Evolutionary conservation across 2,329 filamentous ascomycete genomes (phyloP).

Genomic region (Ceratocystis cubensis): DNA sequence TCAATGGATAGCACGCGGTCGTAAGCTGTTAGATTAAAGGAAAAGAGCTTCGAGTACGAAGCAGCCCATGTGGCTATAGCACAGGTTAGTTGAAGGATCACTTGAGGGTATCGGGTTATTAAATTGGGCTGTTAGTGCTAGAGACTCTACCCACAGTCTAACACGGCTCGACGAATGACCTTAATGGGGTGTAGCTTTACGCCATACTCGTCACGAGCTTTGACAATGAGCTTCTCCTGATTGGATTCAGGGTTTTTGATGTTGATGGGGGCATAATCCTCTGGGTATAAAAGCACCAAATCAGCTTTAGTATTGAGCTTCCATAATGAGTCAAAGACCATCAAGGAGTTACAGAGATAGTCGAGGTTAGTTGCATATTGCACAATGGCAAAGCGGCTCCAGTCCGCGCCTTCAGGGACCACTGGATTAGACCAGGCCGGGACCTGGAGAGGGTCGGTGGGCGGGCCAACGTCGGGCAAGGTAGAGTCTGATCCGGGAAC

Average conservation of each 20-base stretch:
- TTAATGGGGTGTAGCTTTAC: slow-evolving; percentile 34
- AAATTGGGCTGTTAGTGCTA: background rate
- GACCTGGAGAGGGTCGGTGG: background rate
- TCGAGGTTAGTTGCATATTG: slow-evolving; percentile 36
- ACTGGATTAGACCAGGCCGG: slow-evolving; percentile 10
- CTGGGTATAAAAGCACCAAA: slow-evolving; percentile 37
- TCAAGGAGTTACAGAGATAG: slow-evolving; percentile 30
- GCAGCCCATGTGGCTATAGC: slow-evolving; percentile 46
- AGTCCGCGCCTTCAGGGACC: slow-evolving; percentile 28
- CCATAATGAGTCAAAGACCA: slow-evolving; percentile 38
- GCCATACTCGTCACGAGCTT: slow-evolving; percentile 34
- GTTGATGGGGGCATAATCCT: slow-evolving; percentile 26
- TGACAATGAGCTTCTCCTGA: slow-evolving; percentile 30
- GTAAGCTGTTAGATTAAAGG: slow-evolving; percentile 55
- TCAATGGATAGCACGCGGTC: slow-evolving; percentile 38
- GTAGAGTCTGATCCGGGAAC: background rate
- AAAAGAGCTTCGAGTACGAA: slow-evolving; percentile 54
- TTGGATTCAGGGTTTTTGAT: slow-evolving; percentile 25
- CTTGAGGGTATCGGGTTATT: background rate
- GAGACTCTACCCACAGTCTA: slow-evolving; percentile 28
- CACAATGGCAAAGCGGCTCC: slow-evolving; percentile 36
- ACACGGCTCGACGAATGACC: slow-evolving; percentile 29
- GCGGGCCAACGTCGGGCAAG: no score
- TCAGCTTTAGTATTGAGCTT: slow-evolving; percentile 34
- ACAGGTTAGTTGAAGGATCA: background rate